A percentile compares a stretch with the other conserved stretches of the same genome.
phyloP scores from a whole-genome alignment of 805 yeast species.

The Lachancea dasiensis region DNA sequence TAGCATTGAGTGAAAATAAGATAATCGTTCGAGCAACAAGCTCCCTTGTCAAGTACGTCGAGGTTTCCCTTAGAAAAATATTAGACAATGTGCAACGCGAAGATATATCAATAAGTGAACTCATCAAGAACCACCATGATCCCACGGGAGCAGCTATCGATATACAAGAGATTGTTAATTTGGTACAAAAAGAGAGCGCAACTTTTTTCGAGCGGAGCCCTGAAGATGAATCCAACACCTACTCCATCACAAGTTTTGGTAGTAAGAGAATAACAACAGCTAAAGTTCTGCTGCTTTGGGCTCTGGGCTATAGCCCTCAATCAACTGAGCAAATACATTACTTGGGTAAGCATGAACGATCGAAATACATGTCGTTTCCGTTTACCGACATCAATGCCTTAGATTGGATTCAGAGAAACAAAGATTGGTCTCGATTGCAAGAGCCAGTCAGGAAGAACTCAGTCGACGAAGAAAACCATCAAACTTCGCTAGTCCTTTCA shows the following conservation, averaged over 20 bases:
- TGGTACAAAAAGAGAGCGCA: conserved; percentile 22
- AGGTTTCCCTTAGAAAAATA: conserved; percentile 27
- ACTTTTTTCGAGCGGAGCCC: conserved; percentile 16
- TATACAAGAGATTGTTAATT: conserved; percentile 14
- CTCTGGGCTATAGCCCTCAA: conserved; percentile 20
- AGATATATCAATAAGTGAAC: conserved; percentile 13
- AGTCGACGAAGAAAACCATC: neutral
- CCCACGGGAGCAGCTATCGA: neutral
- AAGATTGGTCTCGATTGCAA: conserved; percentile 25
- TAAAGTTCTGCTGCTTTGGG: conserved; percentile 24
- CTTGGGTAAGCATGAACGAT: conserved; percentile 7
- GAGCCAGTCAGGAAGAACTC: conserved; percentile 9
- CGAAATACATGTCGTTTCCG: conserved; percentile 19
- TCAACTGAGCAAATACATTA: conserved; percentile 10
- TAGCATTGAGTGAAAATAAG: conserved; percentile 24
- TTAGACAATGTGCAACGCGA: conserved; percentile 23
- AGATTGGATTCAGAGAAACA: conserved; percentile 24
- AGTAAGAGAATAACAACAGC: conserved; percentile 23
- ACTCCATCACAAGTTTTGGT: conserved; percentile 27
- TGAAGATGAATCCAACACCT: conserved; percentile 12
- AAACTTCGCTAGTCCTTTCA: neutral
- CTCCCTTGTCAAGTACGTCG: conserved; percentile 25
- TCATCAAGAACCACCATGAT: conserved; percentile 16
- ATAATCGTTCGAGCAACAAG: conserved; percentile 23
- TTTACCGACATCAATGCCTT: conserved; percentile 23